Evolutionary conservation across 2,329 filamentous ascomycete genomes (phyloP), one percentile per base, ranked within the genome.

Genomic region (Cercospora nicotianae): DNA sequence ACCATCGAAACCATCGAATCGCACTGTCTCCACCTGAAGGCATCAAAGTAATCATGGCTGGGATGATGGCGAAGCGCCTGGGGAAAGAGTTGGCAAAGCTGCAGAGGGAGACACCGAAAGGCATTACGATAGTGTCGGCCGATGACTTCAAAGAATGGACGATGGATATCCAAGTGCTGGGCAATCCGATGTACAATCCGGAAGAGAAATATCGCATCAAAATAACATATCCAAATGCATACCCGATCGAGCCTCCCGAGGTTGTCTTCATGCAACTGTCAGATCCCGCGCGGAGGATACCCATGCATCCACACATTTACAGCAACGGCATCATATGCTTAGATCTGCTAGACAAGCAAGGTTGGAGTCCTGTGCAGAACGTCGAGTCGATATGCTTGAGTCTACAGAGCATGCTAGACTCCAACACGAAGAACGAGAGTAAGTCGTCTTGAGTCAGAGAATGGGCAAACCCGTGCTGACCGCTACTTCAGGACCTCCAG

Each of bases 311-410:
- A 3, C 95, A 99, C 82, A 92, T 99, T 80, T 99, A 99, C 83
- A 95, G 91, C 74, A 99, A 99, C 80, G 95, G 95, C 74, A 97
- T 98, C 79, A 99, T 99, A 78, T 99, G 95, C 77, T 90, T 99
- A 60, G 95, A 99, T 75, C 87, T 99, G 1, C 88, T 99, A 8
- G 93, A 93, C 63, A 84, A 87, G 9, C 90, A 93, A 71, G 95
- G 95, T 66, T 99, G 95, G 95, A 95, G 91, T 59, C 95, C 95
- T 0, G 94, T 99, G 0, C 95, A 99, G 78, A 97, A 94, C 67
- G 95, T 97, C 8, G 94, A 98, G 83, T 96, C 91, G 76, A 90
- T 99, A 28, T 97, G 93, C 83, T 95, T 99, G 87, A 96, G 93
- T 80, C 87, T 99, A 64, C 95, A 99, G 81, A 97, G 93, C 82